Percentiles rank a stretch among this genome's conserved stretches.
Conservation (phyloP, 495 filamentous ascomycete genomes). For the Acidiella bohemica region DNA sequence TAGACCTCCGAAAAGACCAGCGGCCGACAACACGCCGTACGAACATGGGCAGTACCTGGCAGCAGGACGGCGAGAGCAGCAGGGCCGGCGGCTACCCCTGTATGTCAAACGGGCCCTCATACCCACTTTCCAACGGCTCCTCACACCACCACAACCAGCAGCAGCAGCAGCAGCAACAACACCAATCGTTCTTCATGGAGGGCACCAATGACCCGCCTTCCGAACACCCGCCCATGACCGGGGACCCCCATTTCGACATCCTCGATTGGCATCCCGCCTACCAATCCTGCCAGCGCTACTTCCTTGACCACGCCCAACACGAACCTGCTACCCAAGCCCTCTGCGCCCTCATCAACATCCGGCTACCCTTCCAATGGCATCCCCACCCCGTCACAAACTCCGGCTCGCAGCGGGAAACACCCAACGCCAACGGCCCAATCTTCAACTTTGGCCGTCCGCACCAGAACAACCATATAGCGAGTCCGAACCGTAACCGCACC, state of each 20-base stretch:
- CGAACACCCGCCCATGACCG: constrained; percentile 13
- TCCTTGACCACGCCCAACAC: constrained; percentile 85
- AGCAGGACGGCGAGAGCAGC: too few species aligned
- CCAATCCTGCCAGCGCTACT: constrained; percentile 83
- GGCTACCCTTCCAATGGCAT: constrained; percentile 52
- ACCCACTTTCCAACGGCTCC: too few species aligned
- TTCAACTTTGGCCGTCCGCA: constrained; percentile 8
- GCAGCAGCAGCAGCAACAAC: too few species aligned
- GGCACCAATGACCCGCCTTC: neutral
- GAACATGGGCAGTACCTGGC: neutral
- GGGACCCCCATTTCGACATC: constrained; percentile 52
- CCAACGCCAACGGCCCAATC: constrained; percentile 20
- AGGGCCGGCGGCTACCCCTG: too few species aligned
- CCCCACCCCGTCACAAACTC: constrained; percentile 27
- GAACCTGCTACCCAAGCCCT: constrained; percentile 70
- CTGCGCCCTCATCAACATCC: constrained; percentile 81
- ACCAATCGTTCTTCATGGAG: constrained; percentile 7
- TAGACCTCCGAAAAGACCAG: too few species aligned
- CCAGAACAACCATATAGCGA: constrained; percentile 20
- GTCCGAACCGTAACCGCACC: constrained; percentile 2
- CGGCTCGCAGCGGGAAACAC: constrained; percentile 22
- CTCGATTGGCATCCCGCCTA: constrained; percentile 90
- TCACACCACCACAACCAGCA: too few species aligned
- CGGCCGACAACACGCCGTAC: too few species aligned
- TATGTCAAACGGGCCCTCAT: too few species aligned